Evolutionary conservation across 495 filamentous ascomycete species (phyloP), one percentile per base, ranked within the genome.

Genomic region (Penicillium macrosclerotiorum): DNA sequence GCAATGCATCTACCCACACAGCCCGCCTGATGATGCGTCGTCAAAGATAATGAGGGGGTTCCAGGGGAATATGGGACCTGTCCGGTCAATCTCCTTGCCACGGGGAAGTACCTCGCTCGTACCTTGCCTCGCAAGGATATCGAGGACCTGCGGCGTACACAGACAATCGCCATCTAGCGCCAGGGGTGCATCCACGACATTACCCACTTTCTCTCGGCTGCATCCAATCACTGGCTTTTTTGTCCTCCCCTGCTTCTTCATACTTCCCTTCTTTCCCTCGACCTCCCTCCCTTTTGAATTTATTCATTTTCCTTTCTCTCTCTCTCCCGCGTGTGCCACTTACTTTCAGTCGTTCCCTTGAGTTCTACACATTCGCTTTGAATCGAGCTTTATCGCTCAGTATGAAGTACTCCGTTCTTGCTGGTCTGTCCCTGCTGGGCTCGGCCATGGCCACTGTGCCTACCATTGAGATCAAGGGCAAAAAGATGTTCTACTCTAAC

Each of bases 401-500:
- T 33, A 75, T 76, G 73, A 77, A 75, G 61, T 55, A 58, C 42
- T 68, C 75, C 8, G 49, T 71, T 49, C 47, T 77, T 20, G 72
- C 77, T 30, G 75, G 74, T 52, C 64, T 80, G 45, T 63, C 68
- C 51, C 52, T 71, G 38, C 51, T 83, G 35, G 58, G 79, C 55
- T 70, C 79, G 25, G 77, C 75, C 40, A 73, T 81, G 33, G 80
- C 82, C 36, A 70, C 75, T 45, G 54, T 89, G 13, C 83, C 85
- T 44, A 73, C 78, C 16, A 87, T 90, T 54, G 65, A 84, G 54
- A 79, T 82, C 69, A 85, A 66, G 55, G 63, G 63, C 54, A 62
- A 62, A 46, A 64, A 66, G 46, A 89, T 89, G 72, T 96, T 96
- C 69, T 85, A 83, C 63, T 78, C 82, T 58, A 81, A 76, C 56